Conservation (phyloP, 257 asterid species). For the Leonotis leonurus region DNA sequence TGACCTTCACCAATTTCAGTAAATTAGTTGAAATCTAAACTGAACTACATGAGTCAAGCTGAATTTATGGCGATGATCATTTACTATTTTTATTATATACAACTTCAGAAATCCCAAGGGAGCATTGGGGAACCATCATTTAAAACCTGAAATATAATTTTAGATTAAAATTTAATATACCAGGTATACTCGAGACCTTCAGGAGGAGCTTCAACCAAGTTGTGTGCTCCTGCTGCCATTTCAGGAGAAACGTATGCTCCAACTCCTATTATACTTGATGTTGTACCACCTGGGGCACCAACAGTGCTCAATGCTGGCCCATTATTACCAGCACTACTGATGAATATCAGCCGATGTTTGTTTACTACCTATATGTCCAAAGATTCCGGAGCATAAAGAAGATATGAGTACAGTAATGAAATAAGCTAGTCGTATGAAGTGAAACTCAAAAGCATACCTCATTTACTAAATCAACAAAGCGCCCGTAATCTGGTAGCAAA, state of each 20-base stretch:
- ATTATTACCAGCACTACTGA: constrained; percentile 92
- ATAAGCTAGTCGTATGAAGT: constrained; percentile 16
- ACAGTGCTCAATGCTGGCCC: constrained; percentile 98
- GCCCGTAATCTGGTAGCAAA: constrained; percentile 91
- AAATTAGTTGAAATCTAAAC: constrained; percentile 21
- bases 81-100: not conserved
- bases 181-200: constrained; percentile 99
- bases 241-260: constrained; percentile 98
- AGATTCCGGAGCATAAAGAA: not conserved
- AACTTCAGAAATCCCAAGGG: too few species aligned
- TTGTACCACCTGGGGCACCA: constrained; percentile 99
- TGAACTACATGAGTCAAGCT: not conserved
- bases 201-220: constrained; percentile 81
- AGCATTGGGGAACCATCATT: too few species aligned
- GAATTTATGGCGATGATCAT: constrained; percentile 1
- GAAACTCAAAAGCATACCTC: constrained; percentile 47
- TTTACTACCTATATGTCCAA: constrained; percentile 64
- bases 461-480: constrained; percentile 89
- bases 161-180: constrained; percentile 34
- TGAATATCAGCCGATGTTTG: constrained; percentile 74
- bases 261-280: constrained; percentile 93
- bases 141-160: not conserved
- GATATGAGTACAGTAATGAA: constrained; percentile 2
- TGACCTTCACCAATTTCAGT: constrained; percentile 65
- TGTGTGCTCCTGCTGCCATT: constrained; percentile 97